Evolutionary conservation across 2,329 filamentous ascomycete genomes (phyloP).

Genomic region (Fusarium subtropicale): DNA sequence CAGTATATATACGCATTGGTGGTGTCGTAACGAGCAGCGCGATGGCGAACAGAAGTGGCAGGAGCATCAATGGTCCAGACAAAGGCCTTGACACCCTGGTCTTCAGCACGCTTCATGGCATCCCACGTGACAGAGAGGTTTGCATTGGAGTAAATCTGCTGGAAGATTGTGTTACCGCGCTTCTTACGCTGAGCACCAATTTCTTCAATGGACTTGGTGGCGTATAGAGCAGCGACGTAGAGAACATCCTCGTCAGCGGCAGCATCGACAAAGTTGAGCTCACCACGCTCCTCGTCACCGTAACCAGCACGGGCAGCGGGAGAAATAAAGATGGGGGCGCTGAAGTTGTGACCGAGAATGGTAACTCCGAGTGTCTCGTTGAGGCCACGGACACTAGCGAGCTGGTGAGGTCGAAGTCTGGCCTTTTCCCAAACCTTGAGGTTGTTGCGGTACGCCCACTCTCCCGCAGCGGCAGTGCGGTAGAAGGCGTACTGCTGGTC

Average conservation of each 20-base stretch:
- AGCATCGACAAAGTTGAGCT: slow-evolving; percentile 61
- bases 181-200: slow-evolving; percentile 47
- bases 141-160: slow-evolving; percentile 52
- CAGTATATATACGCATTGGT: slow-evolving; percentile 33
- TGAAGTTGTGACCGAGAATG: slow-evolving; percentile 61
- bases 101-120: slow-evolving; percentile 49
- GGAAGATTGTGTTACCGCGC: slow-evolving; percentile 48
- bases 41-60: slow-evolving; percentile 40
- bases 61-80: slow-evolving; percentile 54
- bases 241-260: slow-evolving; percentile 59
- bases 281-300: slow-evolving; percentile 56
- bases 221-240: slow-evolving; percentile 55
- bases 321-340: slow-evolving; percentile 62
- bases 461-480: slow-evolving; percentile 61
- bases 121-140: slow-evolving; percentile 52
- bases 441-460: slow-evolving; percentile 65
- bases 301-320: slow-evolving; percentile 59
- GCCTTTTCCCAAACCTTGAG: slow-evolving; percentile 61
- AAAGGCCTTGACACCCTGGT: slow-evolving; percentile 52
- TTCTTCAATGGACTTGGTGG: slow-evolving; percentile 52
- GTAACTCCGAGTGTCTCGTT: slow-evolving; percentile 54
- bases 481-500: slow-evolving; percentile 61
- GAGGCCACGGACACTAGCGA: slow-evolving; percentile 49
- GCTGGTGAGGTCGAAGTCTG: slow-evolving; percentile 55
- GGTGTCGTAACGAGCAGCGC: slow-evolving; percentile 45